phyloP scores from a whole-genome alignment of 352 stramenopile genomes.

The Globisporangium heterothallicum region DNA sequence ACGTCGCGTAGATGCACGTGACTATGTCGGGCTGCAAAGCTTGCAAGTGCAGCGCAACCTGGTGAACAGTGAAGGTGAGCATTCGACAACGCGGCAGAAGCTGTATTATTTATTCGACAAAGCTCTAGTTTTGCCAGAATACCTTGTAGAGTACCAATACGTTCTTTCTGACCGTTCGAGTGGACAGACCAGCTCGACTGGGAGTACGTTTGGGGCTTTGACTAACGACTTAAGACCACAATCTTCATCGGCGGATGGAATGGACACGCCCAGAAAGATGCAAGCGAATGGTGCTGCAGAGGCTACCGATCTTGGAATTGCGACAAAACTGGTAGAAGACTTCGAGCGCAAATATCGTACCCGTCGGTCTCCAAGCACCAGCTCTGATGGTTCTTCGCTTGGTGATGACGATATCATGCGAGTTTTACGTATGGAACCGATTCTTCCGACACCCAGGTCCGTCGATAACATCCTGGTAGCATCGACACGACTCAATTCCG shows the following conservation, averaged over 20 bases:
- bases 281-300: conserved; percentile 10
- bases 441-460: conserved; percentile 12
- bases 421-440: conserved; percentile 40
- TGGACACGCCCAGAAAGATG: background rate
- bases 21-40: conserved; percentile 47
- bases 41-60: conserved; percentile 32
- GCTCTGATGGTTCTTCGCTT: conserved; percentile 8
- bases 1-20: conserved; percentile 15
- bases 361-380: conserved; percentile 28
- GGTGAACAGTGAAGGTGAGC: background rate
- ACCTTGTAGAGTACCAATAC: conserved; percentile 84
- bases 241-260: background rate
- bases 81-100: conserved; percentile 36
- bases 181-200: background rate
- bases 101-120: conserved; percentile 82
- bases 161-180: conserved; percentile 1
- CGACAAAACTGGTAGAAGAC: conserved; percentile 29
- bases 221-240: background rate
- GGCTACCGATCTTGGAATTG: conserved; percentile 24
- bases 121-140: conserved; percentile 74
- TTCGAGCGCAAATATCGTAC: conserved; percentile 64
- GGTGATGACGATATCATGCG: conserved; percentile 23
- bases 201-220: background rate
- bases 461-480: conserved; percentile 5
- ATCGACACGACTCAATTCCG: background rate